Base-by-base conservation (phyloP, 306 rosid genomes). In the Rosa chinensis region DNA sequence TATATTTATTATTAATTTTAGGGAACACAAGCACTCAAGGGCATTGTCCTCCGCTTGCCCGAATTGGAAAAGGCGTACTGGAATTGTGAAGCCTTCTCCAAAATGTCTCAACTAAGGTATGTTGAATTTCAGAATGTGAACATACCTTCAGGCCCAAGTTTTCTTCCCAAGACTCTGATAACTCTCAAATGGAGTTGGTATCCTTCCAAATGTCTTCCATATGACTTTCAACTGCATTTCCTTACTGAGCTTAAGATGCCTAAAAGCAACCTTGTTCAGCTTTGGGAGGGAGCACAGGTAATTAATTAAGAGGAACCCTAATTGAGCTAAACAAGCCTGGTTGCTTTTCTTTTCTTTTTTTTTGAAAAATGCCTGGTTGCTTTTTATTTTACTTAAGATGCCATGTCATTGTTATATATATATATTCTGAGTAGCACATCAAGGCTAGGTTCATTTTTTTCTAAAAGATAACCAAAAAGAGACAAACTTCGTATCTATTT, bases 61-160 rank as follows among this genome's bases (percentile, higher is more conserved):
- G 6, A 7, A 3, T 6, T 55, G 7, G 75, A 78, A 25, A 75
- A 76, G 35, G 85, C 74, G 18, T 11, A 5, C 47, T 55, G 86
- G 81, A 74, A 13, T 48, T 14, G 40, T n/a, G 18, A n/a, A 9
- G 21, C 55, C 4, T 81, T 80, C 53, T 74, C 80, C 50, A 77
- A 43, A 14, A 73, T 84, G 85, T 50, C 21, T 28, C 64, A 76
- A 5, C 72, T 85, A 49, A 66, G 53, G 32, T 8, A 69, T 32
- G 2, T 82, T 13, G 23, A 74, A 1, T 37, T 77, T 6, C 4
- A 35, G 18, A 53, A 61, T 43, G 4, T 72, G 17, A 16, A 17
- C 2, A 8, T 72, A 49, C 17, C 62, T 17, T 50, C 76, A 9
- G 5, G 17, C 6, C 76, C 63, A 28, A 69, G 66, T 23, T 53